These are phyloP conservation scores for Cutaneotrichosporon cutaneum DNA, from an alignment of 1,284 basidiomycete genomes.

Conservation along the genomic window DNA sequence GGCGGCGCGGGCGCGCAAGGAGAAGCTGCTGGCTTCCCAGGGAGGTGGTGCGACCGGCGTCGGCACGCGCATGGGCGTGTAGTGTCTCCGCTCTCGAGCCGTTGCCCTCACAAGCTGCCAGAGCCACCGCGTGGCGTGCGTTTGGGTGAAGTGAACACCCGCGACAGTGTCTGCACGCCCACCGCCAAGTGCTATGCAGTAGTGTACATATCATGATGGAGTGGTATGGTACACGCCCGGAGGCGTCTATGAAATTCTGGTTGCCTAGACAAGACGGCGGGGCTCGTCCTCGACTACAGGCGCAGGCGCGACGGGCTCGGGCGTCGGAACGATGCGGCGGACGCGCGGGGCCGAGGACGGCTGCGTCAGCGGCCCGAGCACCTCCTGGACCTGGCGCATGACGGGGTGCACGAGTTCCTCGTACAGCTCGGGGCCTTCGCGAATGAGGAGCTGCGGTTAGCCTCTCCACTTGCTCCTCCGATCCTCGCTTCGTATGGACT, in stretches of 20 bases:
- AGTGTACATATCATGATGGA: slow-evolving; percentile 4
- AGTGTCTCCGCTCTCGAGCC: not conserved
- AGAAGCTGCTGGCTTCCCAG: slow-evolving; percentile 26
- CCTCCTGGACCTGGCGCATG: slow-evolving; percentile 12
- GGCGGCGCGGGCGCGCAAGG: slow-evolving; percentile 11
- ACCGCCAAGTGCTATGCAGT: slow-evolving; percentile 1
- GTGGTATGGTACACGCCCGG: slow-evolving; percentile 3
- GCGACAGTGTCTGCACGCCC: too few relatives aligned
- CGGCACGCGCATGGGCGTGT: slow-evolving; percentile 37
- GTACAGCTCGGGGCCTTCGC: slow-evolving; percentile 30
- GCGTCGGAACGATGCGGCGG: not conserved
- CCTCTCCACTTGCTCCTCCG: too few relatives aligned
- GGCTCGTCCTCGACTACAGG: not conserved
- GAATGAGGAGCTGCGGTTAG: slow-evolving; percentile 24
- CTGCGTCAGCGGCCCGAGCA: slow-evolving; percentile 11
- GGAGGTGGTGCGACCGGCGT: slow-evolving; percentile 41
- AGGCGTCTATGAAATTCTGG: not conserved
- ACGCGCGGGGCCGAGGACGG: slow-evolving; percentile 2
- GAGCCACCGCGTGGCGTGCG: too few relatives aligned
- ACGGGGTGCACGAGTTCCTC: slow-evolving; percentile 22
- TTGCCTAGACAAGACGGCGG: not conserved
- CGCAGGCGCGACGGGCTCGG: not conserved
- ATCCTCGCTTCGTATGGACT: slow-evolving; percentile 40
- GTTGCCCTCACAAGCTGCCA: too few relatives aligned
- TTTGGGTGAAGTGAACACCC: too few relatives aligned